Conservation (phyloP, 257 asterid genomes). For the Echites panduratus region DNA sequence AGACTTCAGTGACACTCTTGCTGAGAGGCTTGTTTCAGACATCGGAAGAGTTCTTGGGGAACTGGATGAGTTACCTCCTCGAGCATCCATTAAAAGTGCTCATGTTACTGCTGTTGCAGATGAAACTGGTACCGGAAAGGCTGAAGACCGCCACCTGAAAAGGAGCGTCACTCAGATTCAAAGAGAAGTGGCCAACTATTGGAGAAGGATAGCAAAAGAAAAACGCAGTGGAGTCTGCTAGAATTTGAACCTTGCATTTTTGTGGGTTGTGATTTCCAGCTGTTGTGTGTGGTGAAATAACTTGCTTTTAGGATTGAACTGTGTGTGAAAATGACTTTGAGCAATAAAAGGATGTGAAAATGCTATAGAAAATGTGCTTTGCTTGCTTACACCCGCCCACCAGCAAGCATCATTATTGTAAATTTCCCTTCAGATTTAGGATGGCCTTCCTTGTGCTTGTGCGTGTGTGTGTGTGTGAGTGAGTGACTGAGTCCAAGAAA, state of each 20-base stretch:
- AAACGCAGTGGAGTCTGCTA: conserved; percentile 59
- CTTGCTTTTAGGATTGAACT: not conserved
- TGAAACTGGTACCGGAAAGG: conserved; percentile 8
- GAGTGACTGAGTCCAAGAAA: no score
- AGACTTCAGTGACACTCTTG: conserved; percentile 56
- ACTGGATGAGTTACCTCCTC: conserved; percentile 42
- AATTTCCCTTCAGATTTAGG: no score
- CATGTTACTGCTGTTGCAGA: conserved; percentile 24
- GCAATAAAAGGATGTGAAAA: no score
- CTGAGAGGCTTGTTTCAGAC: conserved; percentile 55
- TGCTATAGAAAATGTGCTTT: no score
- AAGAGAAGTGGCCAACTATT: conserved; percentile 38
- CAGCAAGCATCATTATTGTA: no score
- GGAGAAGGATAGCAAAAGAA: conserved; percentile 54
- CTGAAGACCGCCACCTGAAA: conserved; percentile 13
- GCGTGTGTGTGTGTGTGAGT: no score
- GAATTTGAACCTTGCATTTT: conserved; percentile 15
- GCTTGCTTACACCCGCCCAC: no score
- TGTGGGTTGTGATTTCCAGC: not conserved
- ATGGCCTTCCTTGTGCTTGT: no score
- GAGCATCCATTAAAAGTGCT: conserved; percentile 21
- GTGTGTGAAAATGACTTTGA: not conserved
- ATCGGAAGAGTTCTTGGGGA: conserved; percentile 47
- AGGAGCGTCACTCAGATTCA: conserved; percentile 17
- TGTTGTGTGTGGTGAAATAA: not conserved